Evolutionary conservation across 306 rosid genomes (phyloP).

Genomic region (Canavalia gladiata): DNA sequence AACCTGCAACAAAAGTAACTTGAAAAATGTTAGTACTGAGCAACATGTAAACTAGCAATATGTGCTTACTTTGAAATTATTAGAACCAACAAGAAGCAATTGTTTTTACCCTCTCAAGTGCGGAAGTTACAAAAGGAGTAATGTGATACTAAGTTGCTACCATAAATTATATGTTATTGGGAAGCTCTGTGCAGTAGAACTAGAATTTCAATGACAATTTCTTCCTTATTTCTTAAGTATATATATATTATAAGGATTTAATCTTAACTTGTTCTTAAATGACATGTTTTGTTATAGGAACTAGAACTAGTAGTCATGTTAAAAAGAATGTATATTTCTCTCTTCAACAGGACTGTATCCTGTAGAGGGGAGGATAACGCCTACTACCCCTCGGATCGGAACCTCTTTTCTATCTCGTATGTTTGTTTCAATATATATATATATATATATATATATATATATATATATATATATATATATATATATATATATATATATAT

Average conservation of each 20-base stretch:
- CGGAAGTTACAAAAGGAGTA: too few relatives aligned
- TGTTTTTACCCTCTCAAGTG: background rate
- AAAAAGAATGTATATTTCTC: background rate
- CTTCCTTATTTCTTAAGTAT: too few relatives aligned
- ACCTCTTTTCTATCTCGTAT: background rate
- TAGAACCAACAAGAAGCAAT: background rate
- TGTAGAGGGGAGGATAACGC: background rate
- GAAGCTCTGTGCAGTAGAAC: too few relatives aligned
- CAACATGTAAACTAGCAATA: slow-evolving; percentile 15
- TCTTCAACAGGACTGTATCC: background rate
- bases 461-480: too few relatives aligned
- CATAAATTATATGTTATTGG: too few relatives aligned
- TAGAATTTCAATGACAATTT: too few relatives aligned
- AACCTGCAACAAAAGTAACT: slow-evolving; percentile 59
- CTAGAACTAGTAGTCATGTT: background rate
- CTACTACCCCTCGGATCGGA: background rate
- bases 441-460: too few relatives aligned
- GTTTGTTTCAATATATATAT: slow-evolving; percentile 24
- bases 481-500: background rate
- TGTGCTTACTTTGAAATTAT: slow-evolving; percentile 4
- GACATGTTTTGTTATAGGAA: background rate
- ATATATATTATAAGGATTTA: too few relatives aligned
- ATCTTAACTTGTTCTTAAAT: too few relatives aligned
- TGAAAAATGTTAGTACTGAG: background rate
- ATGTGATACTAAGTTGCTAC: too few relatives aligned